These are phyloP conservation scores for Mycoemilia scoparia DNA, from an alignment of 192 early-diverging fungal species.

Conservation along the genomic window DNA sequence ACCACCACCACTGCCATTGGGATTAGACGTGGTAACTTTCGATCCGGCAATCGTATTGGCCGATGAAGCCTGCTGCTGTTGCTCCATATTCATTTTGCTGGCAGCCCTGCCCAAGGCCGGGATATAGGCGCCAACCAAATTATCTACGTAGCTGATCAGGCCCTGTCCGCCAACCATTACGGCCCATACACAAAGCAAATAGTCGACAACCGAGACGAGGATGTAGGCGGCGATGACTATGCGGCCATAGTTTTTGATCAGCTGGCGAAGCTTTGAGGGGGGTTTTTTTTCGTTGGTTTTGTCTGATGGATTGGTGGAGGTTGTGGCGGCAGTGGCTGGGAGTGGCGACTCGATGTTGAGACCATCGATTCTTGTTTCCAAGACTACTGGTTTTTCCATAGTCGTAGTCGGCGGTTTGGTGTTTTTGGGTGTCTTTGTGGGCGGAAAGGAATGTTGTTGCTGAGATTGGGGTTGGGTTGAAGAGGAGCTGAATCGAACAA, in stretches of 20 bases:
- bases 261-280: slow-evolving; percentile 20
- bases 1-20: slow-evolving; percentile 20
- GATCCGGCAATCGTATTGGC: not conserved
- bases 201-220: slow-evolving; percentile 23
- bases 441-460: no score
- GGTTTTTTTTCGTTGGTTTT: slow-evolving; percentile 18
- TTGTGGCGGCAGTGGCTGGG: no score
- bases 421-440: no score
- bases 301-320: no score
- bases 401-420: no score
- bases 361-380: no score
- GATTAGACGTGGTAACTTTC: no score
- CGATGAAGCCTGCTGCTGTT: not conserved
- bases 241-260: slow-evolving; percentile 32
- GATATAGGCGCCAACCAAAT: slow-evolving; percentile 29
- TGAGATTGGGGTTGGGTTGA: no score
- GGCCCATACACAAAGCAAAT: slow-evolving; percentile 23
- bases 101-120: slow-evolving; percentile 27
- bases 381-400: no score
- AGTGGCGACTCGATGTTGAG: no score
- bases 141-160: slow-evolving; percentile 24
- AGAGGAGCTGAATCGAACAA: no score
- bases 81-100: slow-evolving; percentile 10
- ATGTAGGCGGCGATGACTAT: slow-evolving; percentile 25
- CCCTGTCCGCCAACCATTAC: slow-evolving; percentile 30